Percentiles rank a stretch among this genome's conserved stretches.
These are phyloP conservation scores for Kregervanrija pseudodelftensis DNA, from an alignment of 805 yeast genomes.

Conservation along the genomic window DNA sequence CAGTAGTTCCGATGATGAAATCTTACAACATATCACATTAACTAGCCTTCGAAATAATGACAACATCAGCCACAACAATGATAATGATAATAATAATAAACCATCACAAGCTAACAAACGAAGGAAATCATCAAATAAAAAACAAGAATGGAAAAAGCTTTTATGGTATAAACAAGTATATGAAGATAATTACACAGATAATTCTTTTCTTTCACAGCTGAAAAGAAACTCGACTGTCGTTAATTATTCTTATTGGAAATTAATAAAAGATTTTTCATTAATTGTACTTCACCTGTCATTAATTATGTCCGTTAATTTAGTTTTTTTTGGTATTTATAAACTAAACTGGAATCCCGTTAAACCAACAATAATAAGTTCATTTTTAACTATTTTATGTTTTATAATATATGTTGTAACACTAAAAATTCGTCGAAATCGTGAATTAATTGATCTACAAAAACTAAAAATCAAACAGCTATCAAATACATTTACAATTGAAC, in stretches of 20 bases:
- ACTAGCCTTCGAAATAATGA: too few relatives aligned
- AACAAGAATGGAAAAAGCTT: constrained; percentile 62
- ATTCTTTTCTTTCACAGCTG: constrained; percentile 71
- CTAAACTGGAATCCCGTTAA: constrained; percentile 41
- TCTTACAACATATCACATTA: too few relatives aligned
- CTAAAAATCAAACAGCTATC: constrained; percentile 22
- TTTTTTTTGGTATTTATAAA: constrained; percentile 57
- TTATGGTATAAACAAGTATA: constrained; percentile 80
- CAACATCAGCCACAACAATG: too few relatives aligned
- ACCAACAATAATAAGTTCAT: constrained; percentile 31
- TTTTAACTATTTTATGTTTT: constrained; percentile 31
- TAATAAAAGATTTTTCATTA: constrained; percentile 66
- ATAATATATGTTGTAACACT: constrained; percentile 25
- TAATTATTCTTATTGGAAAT: constrained; percentile 52
- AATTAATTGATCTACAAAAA: constrained; percentile 23
- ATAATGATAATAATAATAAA: too few relatives aligned
- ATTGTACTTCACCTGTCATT: constrained; percentile 60
- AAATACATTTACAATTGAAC: constrained; percentile 1
- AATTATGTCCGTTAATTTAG: constrained; percentile 54
- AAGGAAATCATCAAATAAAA: too few relatives aligned
- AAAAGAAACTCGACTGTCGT: constrained; percentile 70
- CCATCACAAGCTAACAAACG: too few relatives aligned
- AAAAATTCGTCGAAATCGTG: constrained; percentile 23
- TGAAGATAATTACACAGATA: constrained; percentile 88
- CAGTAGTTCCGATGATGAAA: too few relatives aligned